Conservation (phyloP, 225 moss, liverwort and hornwort species). For the Sphagnum contortum region DNA sequence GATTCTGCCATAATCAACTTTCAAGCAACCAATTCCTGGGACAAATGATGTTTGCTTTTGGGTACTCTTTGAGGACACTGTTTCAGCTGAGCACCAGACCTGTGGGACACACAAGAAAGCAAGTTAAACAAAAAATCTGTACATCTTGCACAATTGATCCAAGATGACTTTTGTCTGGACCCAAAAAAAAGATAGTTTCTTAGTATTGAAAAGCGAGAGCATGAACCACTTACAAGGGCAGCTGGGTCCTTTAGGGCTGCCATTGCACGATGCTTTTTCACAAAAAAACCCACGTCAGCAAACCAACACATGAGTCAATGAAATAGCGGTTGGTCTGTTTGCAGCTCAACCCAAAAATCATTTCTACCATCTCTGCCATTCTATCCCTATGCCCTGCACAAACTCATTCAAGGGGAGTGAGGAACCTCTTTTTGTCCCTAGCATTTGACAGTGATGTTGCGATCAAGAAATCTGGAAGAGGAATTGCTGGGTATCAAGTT, state of each 20-base stretch:
- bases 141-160: not conserved
- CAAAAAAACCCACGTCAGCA: no score
- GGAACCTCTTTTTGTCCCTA: no score
- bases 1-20: not conserved
- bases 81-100: not conserved
- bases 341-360: no score
- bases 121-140: not conserved
- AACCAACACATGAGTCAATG: no score
- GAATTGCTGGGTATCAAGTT: no score
- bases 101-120: not conserved
- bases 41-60: not conserved
- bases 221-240: not conserved
- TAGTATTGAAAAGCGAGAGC: not conserved
- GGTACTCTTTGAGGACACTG: not conserved
- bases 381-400: no score
- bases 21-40: not conserved
- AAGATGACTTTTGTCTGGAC: not conserved
- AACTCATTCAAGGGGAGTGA: no score
- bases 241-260: conserved; percentile 1
- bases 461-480: no score
- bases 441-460: no score
- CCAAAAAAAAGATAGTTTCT: not conserved
- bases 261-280: not conserved
- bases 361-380: no score
- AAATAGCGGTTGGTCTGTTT: no score